Base-by-base conservation (phyloP, 2,329 filamentous ascomycete species). In the Thielaviopsis populi region DNA sequence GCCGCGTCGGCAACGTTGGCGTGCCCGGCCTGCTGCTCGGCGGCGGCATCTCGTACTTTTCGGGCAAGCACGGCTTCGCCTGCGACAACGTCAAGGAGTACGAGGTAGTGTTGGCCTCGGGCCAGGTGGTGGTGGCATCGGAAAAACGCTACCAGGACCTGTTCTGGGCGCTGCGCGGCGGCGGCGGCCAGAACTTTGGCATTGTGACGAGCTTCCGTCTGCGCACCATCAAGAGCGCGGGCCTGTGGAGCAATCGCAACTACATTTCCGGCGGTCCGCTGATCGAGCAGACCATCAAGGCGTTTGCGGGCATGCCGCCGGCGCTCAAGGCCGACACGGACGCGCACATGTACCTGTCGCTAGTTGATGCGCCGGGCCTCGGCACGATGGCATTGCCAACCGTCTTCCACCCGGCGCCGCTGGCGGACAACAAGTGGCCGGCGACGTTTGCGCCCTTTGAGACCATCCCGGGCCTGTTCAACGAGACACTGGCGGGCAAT, bases 171-270 rank as follows among this genome's bases (percentile, higher is more conserved):
- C 73, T 83, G 1, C 73, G 75, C 43, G 61, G 61, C 10, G 80
- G 80, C n/a, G 78, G 79, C 4, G 80, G 81, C 0, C 79, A 79
- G 30, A 83, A 77, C 54, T 84, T 80, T 66, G 82, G 77, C 17
- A 73, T 84, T 3, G 79, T 84, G 3, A 73, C 76, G 6, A 78
- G 77, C 8, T 75, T 83, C 70, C 73, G 76, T 24, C 69, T 79
- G 8, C 70, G 70, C 15, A 74, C 75, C 0, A 72, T 74, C 59
- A 69, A 71, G 1, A 72, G 70, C 6, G 73, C 71, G 6, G 42
- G 70, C 1, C 69, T 78, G 59, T 76, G 74, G 72, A 70, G 70
- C 65, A 54, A 19, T 13, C 30, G 46, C n/a, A 37, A 40, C 43
- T 62, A 41, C 24, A 41, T 54, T 22, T 30, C 27, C 42, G 42